Percentiles rank a stretch among this genome's conserved stretches.
Conservation (phyloP, 1,284 basidiomycete genomes). For the Meira miltonrushii region DNA sequence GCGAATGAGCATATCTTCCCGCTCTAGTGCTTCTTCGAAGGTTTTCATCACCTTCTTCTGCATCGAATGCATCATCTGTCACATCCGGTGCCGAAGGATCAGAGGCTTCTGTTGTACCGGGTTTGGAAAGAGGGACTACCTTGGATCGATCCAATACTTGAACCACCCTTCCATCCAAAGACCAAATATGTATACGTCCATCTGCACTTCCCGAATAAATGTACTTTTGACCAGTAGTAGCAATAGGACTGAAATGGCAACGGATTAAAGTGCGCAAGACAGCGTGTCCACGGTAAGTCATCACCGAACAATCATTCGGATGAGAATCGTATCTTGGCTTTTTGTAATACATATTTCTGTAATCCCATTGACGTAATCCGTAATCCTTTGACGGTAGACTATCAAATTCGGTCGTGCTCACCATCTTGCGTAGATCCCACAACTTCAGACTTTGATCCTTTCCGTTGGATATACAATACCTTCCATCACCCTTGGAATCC, state of each 20-base stretch:
- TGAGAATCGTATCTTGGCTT: conserved; percentile 60
- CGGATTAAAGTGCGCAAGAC: conserved; percentile 90
- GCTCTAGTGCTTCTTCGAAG: neutral
- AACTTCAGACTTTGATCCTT: conserved; percentile 89
- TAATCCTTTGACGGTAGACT: conserved; percentile 54
- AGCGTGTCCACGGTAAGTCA: conserved; percentile 83
- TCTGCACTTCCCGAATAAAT: conserved; percentile 87
- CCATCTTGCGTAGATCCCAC: conserved; percentile 94
- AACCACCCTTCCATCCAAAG: conserved; percentile 76
- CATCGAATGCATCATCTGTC: neutral
- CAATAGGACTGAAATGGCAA: conserved; percentile 86
- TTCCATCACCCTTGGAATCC: conserved; percentile 66
- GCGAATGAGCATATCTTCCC: neutral
- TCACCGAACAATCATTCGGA: conserved; percentile 85
- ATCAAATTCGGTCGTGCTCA: conserved; percentile 65
- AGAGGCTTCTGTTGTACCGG: conserved; percentile 14
- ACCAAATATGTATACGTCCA: conserved; percentile 70
- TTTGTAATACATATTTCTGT: conserved; percentile 59
- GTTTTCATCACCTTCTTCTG: neutral
- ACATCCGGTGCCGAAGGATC: conserved; percentile 28
- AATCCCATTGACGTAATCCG: conserved; percentile 70
- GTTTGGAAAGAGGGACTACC: conserved; percentile 62
- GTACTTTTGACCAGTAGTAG: conserved; percentile 86
- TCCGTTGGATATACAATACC: conserved; percentile 93
- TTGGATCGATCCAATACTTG: conserved; percentile 77